A percentile compares a stretch with the other conserved stretches of the same genome.
These are phyloP conservation scores for Aspergillus niger DNA, from an alignment of 2,329 filamentous ascomycete species.

Conservation along the genomic window DNA sequence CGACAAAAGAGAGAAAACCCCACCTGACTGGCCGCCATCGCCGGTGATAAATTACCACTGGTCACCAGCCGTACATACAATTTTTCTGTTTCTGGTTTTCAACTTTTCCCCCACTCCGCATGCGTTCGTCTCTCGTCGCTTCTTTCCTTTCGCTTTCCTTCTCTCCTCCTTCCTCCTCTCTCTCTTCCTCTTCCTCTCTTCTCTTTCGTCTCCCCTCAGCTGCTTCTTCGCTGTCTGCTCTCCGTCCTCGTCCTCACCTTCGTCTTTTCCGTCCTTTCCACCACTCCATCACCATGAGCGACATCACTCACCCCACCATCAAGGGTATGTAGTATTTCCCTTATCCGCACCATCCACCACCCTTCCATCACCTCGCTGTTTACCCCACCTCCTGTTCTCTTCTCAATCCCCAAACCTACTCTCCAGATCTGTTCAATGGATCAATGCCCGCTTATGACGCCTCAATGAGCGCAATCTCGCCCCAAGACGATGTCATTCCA, in stretches of 20 bases:
- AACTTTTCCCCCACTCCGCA: conserved; percentile 24
- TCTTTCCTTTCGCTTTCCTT: conserved; percentile 16
- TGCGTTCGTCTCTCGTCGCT: conserved; percentile 20
- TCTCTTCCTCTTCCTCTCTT: conserved; percentile 27
- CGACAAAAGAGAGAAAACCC: conserved; percentile 9
- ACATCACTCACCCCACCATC: conserved; percentile 75
- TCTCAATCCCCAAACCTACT: neutral
- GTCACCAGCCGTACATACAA: conserved; percentile 12
- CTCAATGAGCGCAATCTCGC: neutral
- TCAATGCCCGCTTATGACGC: neutral
- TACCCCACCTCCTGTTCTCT: conserved; percentile 19
- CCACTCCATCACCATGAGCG: conserved; percentile 58
- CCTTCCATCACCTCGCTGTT: conserved; percentile 18
- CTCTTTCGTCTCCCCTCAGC: conserved; percentile 24
- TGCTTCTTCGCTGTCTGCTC: conserved; percentile 22
- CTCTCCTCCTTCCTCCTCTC: conserved; percentile 20
- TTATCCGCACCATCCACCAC: conserved; percentile 6
- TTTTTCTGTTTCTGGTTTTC: conserved; percentile 9
- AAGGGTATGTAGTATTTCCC: conserved; percentile 57
- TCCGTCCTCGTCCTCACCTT: conserved; percentile 16
- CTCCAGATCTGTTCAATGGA: conserved; percentile 4
- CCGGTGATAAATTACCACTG: neutral
- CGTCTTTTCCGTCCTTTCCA: conserved; percentile 21
- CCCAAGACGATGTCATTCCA: neutral
- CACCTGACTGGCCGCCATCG: neutral